Base-by-base conservation (phyloP, 106 monocot genomes). In the Ottelia alismoides region DNA sequence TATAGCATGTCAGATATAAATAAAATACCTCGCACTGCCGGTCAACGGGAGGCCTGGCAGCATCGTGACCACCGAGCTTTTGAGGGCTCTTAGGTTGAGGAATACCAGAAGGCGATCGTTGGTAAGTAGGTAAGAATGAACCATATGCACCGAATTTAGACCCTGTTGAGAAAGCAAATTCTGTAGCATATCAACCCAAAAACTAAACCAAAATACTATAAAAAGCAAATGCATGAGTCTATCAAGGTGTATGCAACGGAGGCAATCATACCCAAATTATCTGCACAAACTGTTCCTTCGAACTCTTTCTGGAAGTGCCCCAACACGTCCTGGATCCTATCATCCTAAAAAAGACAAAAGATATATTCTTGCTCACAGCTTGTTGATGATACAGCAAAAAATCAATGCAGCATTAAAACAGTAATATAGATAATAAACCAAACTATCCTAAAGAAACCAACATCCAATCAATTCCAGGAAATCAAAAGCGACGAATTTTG, bases 251-350 rank as follows among this genome's bases (percentile, higher is more conserved):
- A 1, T n/a, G n/a, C n/a, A n/a, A n/a, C n/a, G n/a, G n/a, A n/a
- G n/a, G n/a, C n/a, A n/a, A 25, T 46, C 53, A 55, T 47, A 65
- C 65, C 65, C 43, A 55, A 49, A 45, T 55, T 70, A 24, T 70
- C 70, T 19, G 62, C 55, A 70, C 53, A 70, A 47, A 70, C 47
- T 31, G 55, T 62, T 40, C 70, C 70, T 55, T 70, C 70, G 25
- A 70, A 70, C 20, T 62, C 70, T 35, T 70, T 70, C 32, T 70
- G 70, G 16, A 62, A 70, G 32, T 70, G 70, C 25, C 70, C 70
- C 55, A 70, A 32, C n/a, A 70, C 62, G 23, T 55, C 47, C 31
- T 55, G 54, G n/a, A 70, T 47, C 51, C 56, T 62, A n/a, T 55
- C 65, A 22, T 65, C 65, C 65, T 65, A 55, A 44, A 65, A 65